A percentile compares a stretch with the other conserved stretches of the same genome.
phyloP scores from a whole-genome alignment of 2,329 filamentous ascomycete species.

The Aspergillus sp. region DNA sequence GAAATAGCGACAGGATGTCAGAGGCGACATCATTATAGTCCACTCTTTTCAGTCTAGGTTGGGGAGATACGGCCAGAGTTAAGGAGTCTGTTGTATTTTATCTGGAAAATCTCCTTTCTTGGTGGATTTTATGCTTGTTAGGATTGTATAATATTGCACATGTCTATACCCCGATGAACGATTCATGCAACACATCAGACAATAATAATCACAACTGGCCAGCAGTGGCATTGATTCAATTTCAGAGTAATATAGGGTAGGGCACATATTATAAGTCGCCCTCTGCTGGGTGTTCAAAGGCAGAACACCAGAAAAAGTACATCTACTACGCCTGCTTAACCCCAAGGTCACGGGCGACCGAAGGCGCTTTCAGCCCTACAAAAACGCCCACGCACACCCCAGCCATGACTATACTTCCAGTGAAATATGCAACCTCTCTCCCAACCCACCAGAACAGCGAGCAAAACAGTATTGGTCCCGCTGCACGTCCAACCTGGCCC shows the following conservation, averaged over 20 bases:
- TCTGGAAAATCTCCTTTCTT: slow-evolving; percentile 16
- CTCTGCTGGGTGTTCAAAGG: neutral
- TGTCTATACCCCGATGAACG: neutral
- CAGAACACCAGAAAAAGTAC: neutral
- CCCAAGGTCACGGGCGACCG: neutral
- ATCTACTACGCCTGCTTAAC: neutral
- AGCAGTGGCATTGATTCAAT: neutral
- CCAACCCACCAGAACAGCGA: slow-evolving; percentile 99
- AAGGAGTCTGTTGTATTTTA: neutral
- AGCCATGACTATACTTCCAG: slow-evolving; percentile 78
- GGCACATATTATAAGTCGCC: neutral
- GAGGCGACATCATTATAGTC: neutral
- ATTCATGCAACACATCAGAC: neutral
- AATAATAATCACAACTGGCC: neutral
- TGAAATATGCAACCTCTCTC: slow-evolving; percentile 76
- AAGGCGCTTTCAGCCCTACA: slow-evolving; percentile 64
- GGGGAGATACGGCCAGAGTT: neutral
- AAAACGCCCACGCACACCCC: slow-evolving; percentile 72
- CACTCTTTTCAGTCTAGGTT: neutral
- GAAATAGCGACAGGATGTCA: neutral
- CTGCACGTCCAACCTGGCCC: slow-evolving; percentile 82
- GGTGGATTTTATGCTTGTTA: neutral
- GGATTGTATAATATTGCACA: slow-evolving; percentile 10
- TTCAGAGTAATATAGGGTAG: neutral
- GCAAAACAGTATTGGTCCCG: slow-evolving; percentile 88